A percentile compares a stretch with the other conserved stretches of the same genome.
Evolutionary conservation across 345 rosid genomes (phyloP).

Genomic region (Firmiana major): DNA sequence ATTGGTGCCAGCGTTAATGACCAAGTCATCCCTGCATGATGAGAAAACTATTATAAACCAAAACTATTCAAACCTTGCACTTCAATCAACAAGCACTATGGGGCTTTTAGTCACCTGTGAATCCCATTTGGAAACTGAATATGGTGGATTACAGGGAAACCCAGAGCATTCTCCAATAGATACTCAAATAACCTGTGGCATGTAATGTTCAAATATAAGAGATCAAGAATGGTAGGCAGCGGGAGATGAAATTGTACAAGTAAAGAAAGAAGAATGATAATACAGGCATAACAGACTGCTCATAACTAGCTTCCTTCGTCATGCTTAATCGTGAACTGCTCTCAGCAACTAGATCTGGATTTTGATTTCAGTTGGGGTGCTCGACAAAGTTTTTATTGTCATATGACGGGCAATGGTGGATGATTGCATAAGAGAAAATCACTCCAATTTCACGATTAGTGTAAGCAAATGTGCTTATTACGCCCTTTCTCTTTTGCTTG

Average conservation of each 20-base stretch:
- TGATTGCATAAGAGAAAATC: neutral
- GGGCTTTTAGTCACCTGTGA: constrained; percentile 54
- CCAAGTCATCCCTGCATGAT: constrained; percentile 79
- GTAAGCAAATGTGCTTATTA: neutral
- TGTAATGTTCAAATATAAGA: neutral
- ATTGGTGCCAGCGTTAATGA: constrained; percentile 79
- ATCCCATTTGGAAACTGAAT: constrained; percentile 64
- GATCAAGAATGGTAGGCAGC: neutral
- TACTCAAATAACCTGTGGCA: constrained; percentile 78
- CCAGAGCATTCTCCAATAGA: constrained; percentile 56
- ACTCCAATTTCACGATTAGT: neutral
- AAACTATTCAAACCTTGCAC: constrained; percentile 3
- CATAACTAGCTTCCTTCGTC: neutral
- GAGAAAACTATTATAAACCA: constrained; percentile 17
- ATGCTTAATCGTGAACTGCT: neutral
- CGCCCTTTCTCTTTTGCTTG: neutral
- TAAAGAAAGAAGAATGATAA: neutral
- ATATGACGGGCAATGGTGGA: neutral
- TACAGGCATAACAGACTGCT: neutral
- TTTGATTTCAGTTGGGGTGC: neutral
- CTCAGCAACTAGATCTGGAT: neutral
- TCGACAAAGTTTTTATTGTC: neutral
- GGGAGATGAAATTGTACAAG: neutral
- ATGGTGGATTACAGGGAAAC: constrained; percentile 92
- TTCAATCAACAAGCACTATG: neutral